Evolutionary conservation across 73 alveolate genomes (phyloP).

Genomic region (Tetrahymena borealis): DNA sequence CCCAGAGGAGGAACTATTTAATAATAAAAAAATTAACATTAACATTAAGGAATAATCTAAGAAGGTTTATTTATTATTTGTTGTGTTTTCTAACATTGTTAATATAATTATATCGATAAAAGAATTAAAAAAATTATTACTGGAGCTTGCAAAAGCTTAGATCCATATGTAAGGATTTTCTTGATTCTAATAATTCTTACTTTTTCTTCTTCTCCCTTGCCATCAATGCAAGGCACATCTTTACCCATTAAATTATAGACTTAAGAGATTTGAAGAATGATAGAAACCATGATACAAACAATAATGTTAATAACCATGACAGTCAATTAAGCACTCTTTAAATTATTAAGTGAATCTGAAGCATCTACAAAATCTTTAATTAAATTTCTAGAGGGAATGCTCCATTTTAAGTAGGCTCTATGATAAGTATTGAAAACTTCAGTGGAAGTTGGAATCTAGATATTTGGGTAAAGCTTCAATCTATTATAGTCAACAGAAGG

Average conservation of each 20-base stretch:
- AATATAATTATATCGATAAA: not conserved
- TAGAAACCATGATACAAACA: not conserved
- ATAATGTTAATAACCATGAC: not conserved
- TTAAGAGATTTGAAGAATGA: not conserved
- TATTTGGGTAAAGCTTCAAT: not conserved
- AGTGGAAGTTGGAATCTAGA: not conserved
- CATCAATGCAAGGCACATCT: not conserved
- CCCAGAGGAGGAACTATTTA: not conserved
- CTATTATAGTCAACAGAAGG: not conserved
- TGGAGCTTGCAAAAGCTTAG: not conserved
- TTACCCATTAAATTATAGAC: not conserved
- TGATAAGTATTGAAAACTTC: not conserved
- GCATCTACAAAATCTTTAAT: not conserved
- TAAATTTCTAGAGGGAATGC: not conserved
- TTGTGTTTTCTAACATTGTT: not conserved
- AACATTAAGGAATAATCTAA: not conserved
- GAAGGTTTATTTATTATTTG: no score
- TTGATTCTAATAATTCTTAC: not conserved
- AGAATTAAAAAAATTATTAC: not conserved
- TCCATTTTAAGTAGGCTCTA: not conserved
- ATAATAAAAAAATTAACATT: not conserved
- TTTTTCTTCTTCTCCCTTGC: not conserved
- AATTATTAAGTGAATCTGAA: not conserved
- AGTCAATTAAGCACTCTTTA: not conserved
- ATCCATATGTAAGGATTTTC: not conserved